phyloP scores from a whole-genome alignment of 805 yeast genomes.

The Maudiozyma barnettii region DNA sequence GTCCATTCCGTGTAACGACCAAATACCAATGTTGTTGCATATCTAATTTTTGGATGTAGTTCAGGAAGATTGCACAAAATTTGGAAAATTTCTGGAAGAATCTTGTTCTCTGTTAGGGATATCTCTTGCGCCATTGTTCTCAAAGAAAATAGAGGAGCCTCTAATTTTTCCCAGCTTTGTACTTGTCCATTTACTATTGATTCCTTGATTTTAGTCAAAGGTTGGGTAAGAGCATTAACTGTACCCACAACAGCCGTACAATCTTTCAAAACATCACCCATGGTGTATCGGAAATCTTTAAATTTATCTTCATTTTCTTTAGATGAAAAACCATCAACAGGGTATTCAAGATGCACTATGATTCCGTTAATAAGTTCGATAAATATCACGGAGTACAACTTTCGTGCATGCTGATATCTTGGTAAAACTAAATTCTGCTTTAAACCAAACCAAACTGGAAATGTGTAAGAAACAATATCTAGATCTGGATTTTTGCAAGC shows the following conservation, averaged over 20 bases:
- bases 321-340: slow-evolving; percentile 47
- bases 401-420: slow-evolving; percentile 22
- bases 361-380: slow-evolving; percentile 26
- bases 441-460: slow-evolving; percentile 82
- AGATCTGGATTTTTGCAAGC: slow-evolving; percentile 71
- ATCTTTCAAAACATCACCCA: slow-evolving; percentile 96
- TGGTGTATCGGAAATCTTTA: slow-evolving; percentile 86
- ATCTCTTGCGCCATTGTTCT: slow-evolving; percentile 94
- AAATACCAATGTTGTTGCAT: slow-evolving; percentile 84
- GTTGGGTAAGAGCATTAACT: slow-evolving; percentile 55
- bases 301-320: slow-evolving; percentile 90
- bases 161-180: slow-evolving; percentile 70
- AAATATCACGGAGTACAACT: slow-evolving; percentile 17
- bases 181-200: slow-evolving; percentile 21
- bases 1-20: slow-evolving; percentile 99
- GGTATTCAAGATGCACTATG: slow-evolving; percentile 68
- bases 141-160: slow-evolving; percentile 81
- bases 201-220: slow-evolving; percentile 49
- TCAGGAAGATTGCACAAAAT: slow-evolving; percentile 64
- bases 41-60: slow-evolving; percentile 66
- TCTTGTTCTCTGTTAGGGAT: slow-evolving; percentile 48
- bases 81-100: slow-evolving; percentile 55
- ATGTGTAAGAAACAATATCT: slow-evolving; percentile 83
- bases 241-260: slow-evolving; percentile 89
- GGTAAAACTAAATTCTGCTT: slow-evolving; percentile 46